Evolutionary conservation across 2,329 filamentous ascomycete genomes (phyloP).

Genomic region (Ophiocordyceps sinensis): DNA sequence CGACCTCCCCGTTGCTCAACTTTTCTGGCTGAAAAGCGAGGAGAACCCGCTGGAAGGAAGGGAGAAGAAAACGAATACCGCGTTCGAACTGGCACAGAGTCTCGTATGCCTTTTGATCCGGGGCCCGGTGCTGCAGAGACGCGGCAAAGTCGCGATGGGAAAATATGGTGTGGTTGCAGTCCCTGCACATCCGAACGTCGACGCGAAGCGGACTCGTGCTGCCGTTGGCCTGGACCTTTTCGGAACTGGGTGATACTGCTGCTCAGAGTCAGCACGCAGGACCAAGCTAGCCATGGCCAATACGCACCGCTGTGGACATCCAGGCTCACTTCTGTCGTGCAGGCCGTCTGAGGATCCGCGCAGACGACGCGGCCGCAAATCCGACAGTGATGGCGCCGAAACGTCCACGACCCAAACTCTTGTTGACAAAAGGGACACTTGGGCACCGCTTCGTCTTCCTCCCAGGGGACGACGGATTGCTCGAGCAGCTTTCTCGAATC

Average conservation of each 20-base stretch:
- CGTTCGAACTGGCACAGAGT: slow-evolving; percentile 78
- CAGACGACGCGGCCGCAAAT: slow-evolving; percentile 90
- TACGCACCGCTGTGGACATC: slow-evolving; percentile 47
- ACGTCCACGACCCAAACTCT: slow-evolving; percentile 85
- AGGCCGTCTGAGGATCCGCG: slow-evolving; percentile 69
- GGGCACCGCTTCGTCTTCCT: slow-evolving; percentile 69
- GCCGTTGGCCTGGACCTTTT: slow-evolving; percentile 19
- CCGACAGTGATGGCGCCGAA: slow-evolving; percentile 85
- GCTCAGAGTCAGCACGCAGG: background rate
- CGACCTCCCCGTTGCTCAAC: slow-evolving; percentile 20
- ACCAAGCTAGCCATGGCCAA: background rate
- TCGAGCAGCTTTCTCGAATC: slow-evolving; percentile 70
- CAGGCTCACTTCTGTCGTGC: slow-evolving; percentile 71
- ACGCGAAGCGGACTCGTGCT: slow-evolving; percentile 43
- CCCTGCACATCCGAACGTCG: slow-evolving; percentile 82
- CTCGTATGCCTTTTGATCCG: slow-evolving; percentile 67
- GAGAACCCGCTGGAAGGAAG: slow-evolving; percentile 70
- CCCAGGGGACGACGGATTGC: slow-evolving; percentile 88
- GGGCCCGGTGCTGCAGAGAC: slow-evolving; percentile 51
- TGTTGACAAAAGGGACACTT: slow-evolving; percentile 93
- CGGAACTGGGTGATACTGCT: slow-evolving; percentile 20
- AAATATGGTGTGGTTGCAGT: slow-evolving; percentile 55
- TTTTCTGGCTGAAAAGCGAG: slow-evolving; percentile 48
- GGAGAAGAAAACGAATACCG: slow-evolving; percentile 68
- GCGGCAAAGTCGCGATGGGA: slow-evolving; percentile 62